Percentiles rank a stretch among this genome's conserved stretches.
phyloP scores from a whole-genome alignment of 1,284 basidiomycete species.

The Macrocystidia cucumis region DNA sequence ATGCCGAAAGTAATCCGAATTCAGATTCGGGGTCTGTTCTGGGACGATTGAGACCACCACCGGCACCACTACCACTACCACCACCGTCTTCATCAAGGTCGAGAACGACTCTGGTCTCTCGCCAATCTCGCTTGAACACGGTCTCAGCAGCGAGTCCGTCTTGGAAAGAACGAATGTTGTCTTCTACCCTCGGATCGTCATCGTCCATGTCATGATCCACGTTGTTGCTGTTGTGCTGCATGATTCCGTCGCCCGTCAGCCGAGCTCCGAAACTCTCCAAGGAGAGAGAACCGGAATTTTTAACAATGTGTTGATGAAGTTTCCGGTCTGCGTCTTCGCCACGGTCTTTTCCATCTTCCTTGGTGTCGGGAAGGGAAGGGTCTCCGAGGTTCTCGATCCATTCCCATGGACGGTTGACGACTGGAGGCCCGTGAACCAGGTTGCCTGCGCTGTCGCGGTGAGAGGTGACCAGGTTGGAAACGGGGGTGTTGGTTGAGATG shows the following conservation, averaged over 20 bases:
- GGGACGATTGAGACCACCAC: too few relatives aligned
- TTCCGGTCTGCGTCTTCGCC: slow-evolving; percentile 29
- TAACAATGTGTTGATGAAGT: slow-evolving; percentile 32
- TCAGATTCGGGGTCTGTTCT: too few relatives aligned
- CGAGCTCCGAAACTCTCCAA: slow-evolving; percentile 63
- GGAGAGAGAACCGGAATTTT: slow-evolving; percentile 66
- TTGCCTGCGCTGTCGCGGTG: slow-evolving; percentile 45
- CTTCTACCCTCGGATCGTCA: slow-evolving; percentile 28
- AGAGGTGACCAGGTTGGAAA: slow-evolving; percentile 49
- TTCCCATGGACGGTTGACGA: slow-evolving; percentile 75
- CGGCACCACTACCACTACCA: slow-evolving; percentile 3
- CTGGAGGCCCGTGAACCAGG: slow-evolving; percentile 38
- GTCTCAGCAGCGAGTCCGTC: slow-evolving; percentile 56
- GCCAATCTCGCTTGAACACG: slow-evolving; percentile 67
- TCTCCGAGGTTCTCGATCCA: slow-evolving; percentile 78
- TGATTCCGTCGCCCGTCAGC: slow-evolving; percentile 52
- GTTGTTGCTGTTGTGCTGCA: slow-evolving; percentile 18
- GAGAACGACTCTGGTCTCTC: slow-evolving; percentile 44
- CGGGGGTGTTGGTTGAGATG: slow-evolving; percentile 39
- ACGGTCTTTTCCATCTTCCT: slow-evolving; percentile 29
- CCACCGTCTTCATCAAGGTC: slow-evolving; percentile 19
- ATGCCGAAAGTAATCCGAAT: not conserved
- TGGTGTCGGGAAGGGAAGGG: slow-evolving; percentile 28
- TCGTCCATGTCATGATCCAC: slow-evolving; percentile 18
- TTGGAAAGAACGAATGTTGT: slow-evolving; percentile 49